Percentiles rank a stretch among this genome's conserved stretches.
Evolutionary conservation across 768 basidiomycete genomes (phyloP).

Genomic region (Holtermannia corniformis): DNA sequence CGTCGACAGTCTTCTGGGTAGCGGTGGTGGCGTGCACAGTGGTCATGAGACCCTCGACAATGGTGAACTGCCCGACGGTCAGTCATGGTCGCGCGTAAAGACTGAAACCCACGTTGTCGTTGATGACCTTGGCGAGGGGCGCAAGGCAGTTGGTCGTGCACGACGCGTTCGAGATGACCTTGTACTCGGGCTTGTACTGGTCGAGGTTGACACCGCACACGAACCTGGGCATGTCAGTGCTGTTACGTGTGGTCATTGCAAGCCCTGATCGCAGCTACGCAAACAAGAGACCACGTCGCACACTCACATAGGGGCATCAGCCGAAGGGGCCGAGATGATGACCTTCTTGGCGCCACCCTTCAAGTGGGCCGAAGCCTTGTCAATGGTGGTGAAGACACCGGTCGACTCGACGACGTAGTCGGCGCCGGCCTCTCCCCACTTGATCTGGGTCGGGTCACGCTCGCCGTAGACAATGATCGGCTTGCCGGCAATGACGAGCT

Average conservation of each 20-base stretch:
- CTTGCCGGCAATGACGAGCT: slow-evolving; percentile 77
- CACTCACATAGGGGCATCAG: slow-evolving; percentile 42
- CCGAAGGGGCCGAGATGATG: slow-evolving; percentile 93
- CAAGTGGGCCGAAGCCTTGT: slow-evolving; percentile 86
- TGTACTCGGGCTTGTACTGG: slow-evolving; percentile 74
- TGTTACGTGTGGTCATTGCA: not conserved
- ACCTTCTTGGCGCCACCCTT: slow-evolving; percentile 99
- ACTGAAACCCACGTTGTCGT: slow-evolving; percentile 58
- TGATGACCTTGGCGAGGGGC: slow-evolving; percentile 94
- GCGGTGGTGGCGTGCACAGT: slow-evolving; percentile 96
- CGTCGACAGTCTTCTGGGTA: slow-evolving; percentile 63
- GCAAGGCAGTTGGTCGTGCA: slow-evolving; percentile 99
- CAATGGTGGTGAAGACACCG: slow-evolving; percentile 94
- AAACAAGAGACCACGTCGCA: slow-evolving; percentile 29
- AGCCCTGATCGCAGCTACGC: not conserved
- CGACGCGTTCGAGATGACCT: slow-evolving; percentile 91
- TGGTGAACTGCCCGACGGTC: slow-evolving; percentile 52
- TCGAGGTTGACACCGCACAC: slow-evolving; percentile 76
- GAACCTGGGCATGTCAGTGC: slow-evolving; percentile 34
- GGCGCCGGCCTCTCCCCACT: slow-evolving; percentile 71
- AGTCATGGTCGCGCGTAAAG: not conserved
- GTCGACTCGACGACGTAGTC: slow-evolving; percentile 96
- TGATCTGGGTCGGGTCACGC: slow-evolving; percentile 75
- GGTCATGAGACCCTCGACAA: slow-evolving; percentile 96
- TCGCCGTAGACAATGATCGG: slow-evolving; percentile 62